Percentiles rank a stretch among this genome's conserved stretches.
These are phyloP conservation scores for Botrytis tulipae DNA, from an alignment of 2,329 filamentous ascomycete species.

Conservation along the genomic window DNA sequence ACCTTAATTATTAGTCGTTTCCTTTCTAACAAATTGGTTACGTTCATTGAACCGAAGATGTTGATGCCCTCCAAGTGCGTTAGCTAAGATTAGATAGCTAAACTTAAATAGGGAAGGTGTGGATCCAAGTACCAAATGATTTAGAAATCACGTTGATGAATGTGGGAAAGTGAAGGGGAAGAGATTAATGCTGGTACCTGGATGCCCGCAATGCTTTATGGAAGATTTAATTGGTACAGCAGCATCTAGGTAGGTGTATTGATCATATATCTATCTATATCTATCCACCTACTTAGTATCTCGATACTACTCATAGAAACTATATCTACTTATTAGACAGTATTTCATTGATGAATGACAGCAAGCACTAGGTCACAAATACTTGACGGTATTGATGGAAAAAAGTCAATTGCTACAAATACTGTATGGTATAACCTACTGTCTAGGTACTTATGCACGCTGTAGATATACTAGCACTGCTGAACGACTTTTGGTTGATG, in stretches of 20 bases:
- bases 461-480: not conserved
- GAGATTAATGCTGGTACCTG: not conserved
- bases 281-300: not conserved
- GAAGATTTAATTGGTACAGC: not conserved
- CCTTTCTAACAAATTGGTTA: conserved; percentile 3
- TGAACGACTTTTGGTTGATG: not conserved
- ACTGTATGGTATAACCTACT: not conserved
- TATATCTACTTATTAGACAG: not conserved
- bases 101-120: conserved; percentile 7
- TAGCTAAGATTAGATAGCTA: not conserved
- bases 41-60: conserved; percentile 7
- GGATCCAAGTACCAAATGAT: not conserved
- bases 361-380: not conserved
- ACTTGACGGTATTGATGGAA: not conserved
- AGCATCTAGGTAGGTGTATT: not conserved
- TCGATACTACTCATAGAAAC: not conserved
- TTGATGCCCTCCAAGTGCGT: conserved; percentile 12
- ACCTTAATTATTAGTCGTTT: conserved; percentile 2
- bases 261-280: not conserved
- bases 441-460: not conserved
- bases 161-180: conserved; percentile 2
- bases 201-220: not conserved
- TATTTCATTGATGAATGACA: not conserved
- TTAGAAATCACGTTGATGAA: conserved; percentile 7
- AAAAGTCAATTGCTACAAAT: not conserved